Conservation (phyloP, 192 early-diverging fungal species). For the Tieghemiomyces parasiticus region DNA sequence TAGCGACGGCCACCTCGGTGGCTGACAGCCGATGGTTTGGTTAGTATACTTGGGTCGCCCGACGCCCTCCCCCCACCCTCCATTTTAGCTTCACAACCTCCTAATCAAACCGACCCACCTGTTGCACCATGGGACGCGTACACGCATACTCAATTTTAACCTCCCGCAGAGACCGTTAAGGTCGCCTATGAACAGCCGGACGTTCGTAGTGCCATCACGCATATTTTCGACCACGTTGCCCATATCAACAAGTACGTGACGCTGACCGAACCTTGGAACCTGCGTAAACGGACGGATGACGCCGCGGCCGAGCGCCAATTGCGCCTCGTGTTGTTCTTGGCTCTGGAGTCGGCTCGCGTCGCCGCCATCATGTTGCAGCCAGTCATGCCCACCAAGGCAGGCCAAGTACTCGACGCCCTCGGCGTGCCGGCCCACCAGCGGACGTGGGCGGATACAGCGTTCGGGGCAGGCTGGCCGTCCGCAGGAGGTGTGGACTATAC, state of each 20-base stretch:
- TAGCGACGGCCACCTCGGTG: no score
- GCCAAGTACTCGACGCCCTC: conserved; percentile 46
- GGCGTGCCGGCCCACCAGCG: conserved; percentile 38
- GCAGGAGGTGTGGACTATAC: conserved; percentile 11
- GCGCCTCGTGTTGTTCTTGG: conserved; percentile 49
- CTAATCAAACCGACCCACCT: no score
- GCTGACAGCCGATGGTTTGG: no score
- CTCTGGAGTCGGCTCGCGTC: conserved; percentile 59
- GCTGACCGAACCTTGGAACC: conserved; percentile 61
- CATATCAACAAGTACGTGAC: conserved; percentile 60
- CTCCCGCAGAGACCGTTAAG: no score
- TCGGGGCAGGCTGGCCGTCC: conserved; percentile 41
- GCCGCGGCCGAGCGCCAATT: conserved; percentile 12
- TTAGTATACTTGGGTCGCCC: no score
- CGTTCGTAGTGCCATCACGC: conserved; percentile 40
- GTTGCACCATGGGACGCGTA: no score
- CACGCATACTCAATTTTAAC: no score
- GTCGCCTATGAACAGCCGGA: conserved; percentile 37
- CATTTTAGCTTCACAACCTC: no score
- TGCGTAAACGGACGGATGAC: conserved; percentile 35
- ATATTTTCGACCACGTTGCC: conserved; percentile 45
- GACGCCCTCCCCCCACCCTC: no score
- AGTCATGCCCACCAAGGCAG: conserved; percentile 69
- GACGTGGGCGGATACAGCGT: conserved; percentile 34
- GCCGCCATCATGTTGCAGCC: conserved; percentile 63